Evolutionary conservation across 179 eudicot genomes (phyloP).

Genomic region (Beta lomatogona): DNA sequence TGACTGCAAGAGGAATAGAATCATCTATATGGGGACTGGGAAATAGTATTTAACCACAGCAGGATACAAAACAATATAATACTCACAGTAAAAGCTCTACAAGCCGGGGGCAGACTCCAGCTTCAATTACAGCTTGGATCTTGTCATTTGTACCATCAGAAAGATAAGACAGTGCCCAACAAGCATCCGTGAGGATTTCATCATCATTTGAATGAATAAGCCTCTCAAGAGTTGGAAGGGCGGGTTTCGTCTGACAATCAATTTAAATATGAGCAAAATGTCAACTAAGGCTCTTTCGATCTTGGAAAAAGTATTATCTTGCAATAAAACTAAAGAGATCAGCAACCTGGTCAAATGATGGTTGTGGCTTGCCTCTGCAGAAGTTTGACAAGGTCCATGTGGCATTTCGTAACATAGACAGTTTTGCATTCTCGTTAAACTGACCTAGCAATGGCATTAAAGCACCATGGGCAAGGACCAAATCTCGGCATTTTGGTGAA

Average conservation of each 20-base stretch:
- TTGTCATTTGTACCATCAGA: conserved; percentile 84
- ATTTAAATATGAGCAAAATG: neutral
- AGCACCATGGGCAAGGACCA: conserved; percentile 43
- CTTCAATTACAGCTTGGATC: conserved; percentile 76
- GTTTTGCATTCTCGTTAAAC: conserved; percentile 60
- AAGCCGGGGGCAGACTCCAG: conserved; percentile 66
- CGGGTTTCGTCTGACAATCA: conserved; percentile 50
- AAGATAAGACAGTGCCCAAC: conserved; percentile 88
- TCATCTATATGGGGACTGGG: neutral
- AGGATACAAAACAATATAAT: neutral
- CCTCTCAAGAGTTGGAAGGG: conserved; percentile 65
- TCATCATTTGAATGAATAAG: conserved; percentile 73
- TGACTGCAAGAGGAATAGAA: conserved; percentile 45
- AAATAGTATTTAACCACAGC: neutral
- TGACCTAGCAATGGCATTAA: conserved; percentile 60
- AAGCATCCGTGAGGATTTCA: conserved; percentile 77
- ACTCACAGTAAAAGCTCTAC: conserved; percentile 72
- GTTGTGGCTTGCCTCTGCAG: conserved; percentile 78
- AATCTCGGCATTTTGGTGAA: conserved; percentile 46
- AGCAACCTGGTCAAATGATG: conserved; percentile 62
- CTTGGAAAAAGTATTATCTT: neutral
- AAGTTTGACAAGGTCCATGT: conserved; percentile 88
- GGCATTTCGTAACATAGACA: conserved; percentile 73
- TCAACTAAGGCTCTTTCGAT: conserved; percentile 1
- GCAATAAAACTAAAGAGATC: neutral